Evolutionary conservation across 1,284 basidiomycete genomes (phyloP), one percentile per base, ranked within the genome.

Genomic region (Binderoboletus segoi): DNA sequence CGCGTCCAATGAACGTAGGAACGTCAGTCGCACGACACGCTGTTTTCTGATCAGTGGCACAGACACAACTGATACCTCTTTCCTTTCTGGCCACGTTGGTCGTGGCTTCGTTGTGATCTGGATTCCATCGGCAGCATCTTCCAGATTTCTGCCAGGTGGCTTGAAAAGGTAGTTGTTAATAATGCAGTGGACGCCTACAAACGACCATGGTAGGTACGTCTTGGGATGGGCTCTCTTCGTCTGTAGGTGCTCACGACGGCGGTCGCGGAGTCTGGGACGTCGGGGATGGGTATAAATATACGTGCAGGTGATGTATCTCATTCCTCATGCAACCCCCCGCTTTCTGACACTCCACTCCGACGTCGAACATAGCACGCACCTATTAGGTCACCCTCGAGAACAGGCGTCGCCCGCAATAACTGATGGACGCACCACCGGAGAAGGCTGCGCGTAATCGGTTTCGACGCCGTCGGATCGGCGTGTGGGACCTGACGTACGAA

Each of bases 401-500:
- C n/a, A n/a, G n/a, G n/a, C n/a, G n/a, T n/a, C n/a, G n/a, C n/a
- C n/a, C n/a, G n/a, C n/a, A n/a, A n/a, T n/a, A n/a, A n/a, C n/a
- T n/a, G n/a, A 58, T 60, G 54, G 28, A 56, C 38, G 11, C 4
- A 10, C 26, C 35, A 5, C 43, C 44, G 1, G 40, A 3, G 43
- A 56, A 51, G 30, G 8, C 47, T n/a, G 42, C 58, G 13, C 24
- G 5, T 16, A 10, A 16, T 45, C 57, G 38, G 38, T 56, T 65
- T 3, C 59, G 45, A 10, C 23, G 18, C 24, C 63, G 57, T 37
- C 59, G 53, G 12, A 51, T 52, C 24, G 67, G 68, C 28, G 58
- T 71, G 13, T 68, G 61, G 44, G 58, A 65, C 41, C 11, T 69
- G 35, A 53, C 48, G 5, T 69, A 69, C 30, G 68, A 69, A 56